Evolutionary conservation across 805 yeast species (phyloP), one percentile per base, ranked within the genome.

Genomic region (Hanseniaspora pseudoguilliermondii): DNA sequence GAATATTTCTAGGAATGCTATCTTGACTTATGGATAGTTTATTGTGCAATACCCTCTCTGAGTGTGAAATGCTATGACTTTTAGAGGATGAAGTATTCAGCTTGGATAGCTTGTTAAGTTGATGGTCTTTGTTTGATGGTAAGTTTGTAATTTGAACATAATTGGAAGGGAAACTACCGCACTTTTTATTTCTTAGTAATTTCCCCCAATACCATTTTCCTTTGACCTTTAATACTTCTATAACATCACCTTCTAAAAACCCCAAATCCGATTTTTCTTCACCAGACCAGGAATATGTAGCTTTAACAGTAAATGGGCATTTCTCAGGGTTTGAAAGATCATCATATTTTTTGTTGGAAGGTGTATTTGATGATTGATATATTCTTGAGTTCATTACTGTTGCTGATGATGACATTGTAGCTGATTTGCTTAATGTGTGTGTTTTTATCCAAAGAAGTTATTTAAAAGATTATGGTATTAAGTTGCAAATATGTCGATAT

Each of bases 161-260:
- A 63, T 90, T 91, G 41, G 83, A 76, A 1, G 98, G 97, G 64
- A 93, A 93, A 48, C 80, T 74, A 0, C 98, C 98, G 40, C 81
- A 79, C 61, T 86, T 80, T 59, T 82, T 86, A 69, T 87, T 89
- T 64, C 97, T 75, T 60, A 81, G 71, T 56, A 91, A 75, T 59
- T 76, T 74, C 1, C 98, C 98, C 63, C 81, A 86, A 84, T 91
- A 89, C 95, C 95, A 88, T 63, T 82, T 82, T 20, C 95, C 96
- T 65, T 93, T 95, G 4, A 91, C 86, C 58, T 81, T 75, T 53
- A 82, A 77, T 5, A 93, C 95, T 59, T 88, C 95, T 62, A 93
- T 86, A 51, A 86, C 72, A 65, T 93, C 97, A 51, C 95, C 95
- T 70, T 93, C 97, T 21, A 90, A 77, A 66, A 93, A 93, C 0